phyloP scores from a whole-genome alignment of 2,329 filamentous ascomycete genomes.

The Penicillium decumbens region DNA sequence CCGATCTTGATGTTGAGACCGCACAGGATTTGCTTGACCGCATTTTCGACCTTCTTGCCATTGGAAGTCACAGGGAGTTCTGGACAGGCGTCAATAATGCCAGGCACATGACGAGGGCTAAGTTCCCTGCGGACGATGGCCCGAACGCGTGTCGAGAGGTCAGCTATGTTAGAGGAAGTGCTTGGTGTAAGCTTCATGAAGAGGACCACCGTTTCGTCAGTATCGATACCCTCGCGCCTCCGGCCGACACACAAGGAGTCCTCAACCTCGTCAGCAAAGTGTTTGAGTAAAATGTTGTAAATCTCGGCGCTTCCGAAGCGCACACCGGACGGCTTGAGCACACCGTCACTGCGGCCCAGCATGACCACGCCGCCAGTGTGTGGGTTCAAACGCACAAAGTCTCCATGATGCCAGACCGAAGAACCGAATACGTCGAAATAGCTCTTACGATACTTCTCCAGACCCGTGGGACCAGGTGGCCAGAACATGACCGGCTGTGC shows the following conservation, averaged over 20 bases:
- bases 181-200: constrained; percentile 69
- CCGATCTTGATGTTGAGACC: constrained; percentile 82
- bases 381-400: constrained; percentile 73
- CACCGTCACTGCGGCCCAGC: constrained; percentile 87
- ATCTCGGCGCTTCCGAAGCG: constrained; percentile 93
- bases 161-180: constrained; percentile 46
- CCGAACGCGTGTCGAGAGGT: constrained; percentile 62
- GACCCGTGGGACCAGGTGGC: constrained; percentile 59
- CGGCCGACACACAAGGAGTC: constrained; percentile 86
- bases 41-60: constrained; percentile 96
- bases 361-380: constrained; percentile 75
- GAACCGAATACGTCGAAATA: constrained; percentile 81
- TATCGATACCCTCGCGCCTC: constrained; percentile 61
- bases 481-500: constrained; percentile 90
- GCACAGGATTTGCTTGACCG: constrained; percentile 92
- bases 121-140: constrained; percentile 67
- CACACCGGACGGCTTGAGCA: constrained; percentile 87
- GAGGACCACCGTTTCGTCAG: constrained; percentile 79
- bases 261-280: constrained; percentile 72
- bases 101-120: constrained; percentile 84
- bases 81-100: constrained; percentile 71
- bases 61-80: constrained; percentile 91
- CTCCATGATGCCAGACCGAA: constrained; percentile 82
- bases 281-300: constrained; percentile 84
- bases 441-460: constrained; percentile 70